Conservation (phyloP, 495 filamentous ascomycete genomes). For the Penicillium salamii region DNA sequence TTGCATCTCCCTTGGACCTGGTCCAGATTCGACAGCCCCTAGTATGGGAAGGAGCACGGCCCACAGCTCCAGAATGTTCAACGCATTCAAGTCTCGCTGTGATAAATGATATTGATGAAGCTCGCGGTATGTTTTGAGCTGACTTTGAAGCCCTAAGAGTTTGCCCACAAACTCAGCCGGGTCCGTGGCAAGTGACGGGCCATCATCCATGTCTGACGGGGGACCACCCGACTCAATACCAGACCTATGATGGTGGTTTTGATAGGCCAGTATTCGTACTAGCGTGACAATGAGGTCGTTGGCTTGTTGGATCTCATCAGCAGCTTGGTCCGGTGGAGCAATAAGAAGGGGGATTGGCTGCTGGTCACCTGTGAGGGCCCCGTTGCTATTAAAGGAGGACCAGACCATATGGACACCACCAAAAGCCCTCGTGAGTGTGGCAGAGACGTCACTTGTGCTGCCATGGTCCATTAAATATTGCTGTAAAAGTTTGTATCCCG, state of each 20-base stretch:
- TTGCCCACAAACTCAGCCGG: constrained; percentile 1
- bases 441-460: background rate
- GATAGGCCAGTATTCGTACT: background rate
- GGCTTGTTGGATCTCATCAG: background rate
- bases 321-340: background rate
- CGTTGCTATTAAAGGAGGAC: background rate
- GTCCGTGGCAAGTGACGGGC: background rate
- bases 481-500: constrained; percentile 10
- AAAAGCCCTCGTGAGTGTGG: constrained; percentile 1
- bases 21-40: background rate
- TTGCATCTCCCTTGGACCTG: background rate
- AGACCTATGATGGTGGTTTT: background rate
- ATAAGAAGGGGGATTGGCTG: background rate
- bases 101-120: background rate
- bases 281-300: background rate
- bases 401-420: background rate
- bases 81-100: constrained; percentile 1
- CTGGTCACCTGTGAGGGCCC: too few species aligned
- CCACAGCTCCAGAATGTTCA: constrained; percentile 14
- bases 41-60: constrained; percentile 10
- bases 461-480: constrained; percentile 1
- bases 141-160: background rate
- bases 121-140: background rate
- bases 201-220: background rate
- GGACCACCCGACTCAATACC: background rate